Evolutionary conservation across 2,329 filamentous ascomycete genomes (phyloP), one percentile per base, ranked within the genome.

Genomic region (Chrysoporthe austroafricana): DNA sequence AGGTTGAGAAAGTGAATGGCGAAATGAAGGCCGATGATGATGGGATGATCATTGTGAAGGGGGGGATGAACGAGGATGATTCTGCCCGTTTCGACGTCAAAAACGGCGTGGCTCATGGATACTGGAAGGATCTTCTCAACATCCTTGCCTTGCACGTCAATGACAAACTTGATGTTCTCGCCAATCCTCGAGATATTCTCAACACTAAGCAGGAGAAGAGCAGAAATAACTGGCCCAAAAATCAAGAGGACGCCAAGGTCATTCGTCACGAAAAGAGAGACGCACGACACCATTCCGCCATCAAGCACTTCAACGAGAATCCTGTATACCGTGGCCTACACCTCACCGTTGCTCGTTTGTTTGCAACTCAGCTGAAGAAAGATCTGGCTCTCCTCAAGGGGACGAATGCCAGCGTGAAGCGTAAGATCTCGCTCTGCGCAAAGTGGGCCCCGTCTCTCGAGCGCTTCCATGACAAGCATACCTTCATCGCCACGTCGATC

Each of bases 41-140:
- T 3, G 77, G 77, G 18, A 67, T 79, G n/a, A 75, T 80, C 1
- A 70, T 80, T 3, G 70, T 78, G 14, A 74, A 78, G 9, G 63
- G 74, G 0, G 74, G 77, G 3, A 70, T 74, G 62, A 75, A 79
- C 16, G 79, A 82, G 6, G 75, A 80, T 18, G 79, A 80, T 8
- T 67, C 72, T 0, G 62, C 73, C 14, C 74, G 73, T 9, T 79
- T 80, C 66, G 81, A 86, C 50, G 79, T 84, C 18, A 75, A 76
- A 58, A 74, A 84, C 48, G 83, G 83, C 0, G 80, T 86, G 2
- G 78, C 87, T 4, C 87, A 89, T 63, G 86, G 87, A 0, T 89
- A 88, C 75, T 89, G 86, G 85, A 88, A 89, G 70, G 86, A 89
- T 72, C 76, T 88, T 3, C 76, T 88, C 2, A 89, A 88, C 71